Conservation (phyloP, 139 green algal species). For the Volvox africanus region DNA sequence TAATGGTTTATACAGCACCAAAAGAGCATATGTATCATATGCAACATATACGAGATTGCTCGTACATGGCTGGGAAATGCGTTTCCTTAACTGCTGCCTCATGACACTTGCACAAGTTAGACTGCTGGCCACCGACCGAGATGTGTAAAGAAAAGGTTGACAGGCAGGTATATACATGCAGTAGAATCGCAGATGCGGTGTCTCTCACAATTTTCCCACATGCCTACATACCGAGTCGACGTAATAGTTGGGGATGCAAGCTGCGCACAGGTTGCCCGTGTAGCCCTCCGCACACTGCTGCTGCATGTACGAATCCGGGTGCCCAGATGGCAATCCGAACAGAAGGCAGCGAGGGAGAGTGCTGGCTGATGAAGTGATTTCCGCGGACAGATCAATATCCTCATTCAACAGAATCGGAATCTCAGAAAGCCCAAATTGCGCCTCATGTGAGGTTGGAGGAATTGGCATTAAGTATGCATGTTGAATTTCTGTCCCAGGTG, state of each 20-base stretch:
- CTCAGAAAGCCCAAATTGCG: background rate
- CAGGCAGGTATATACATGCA: background rate
- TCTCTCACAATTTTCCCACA: no score
- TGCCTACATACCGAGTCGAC: background rate
- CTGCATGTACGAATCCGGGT: conserved; percentile 27
- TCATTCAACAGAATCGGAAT: background rate
- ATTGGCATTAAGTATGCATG: no score
- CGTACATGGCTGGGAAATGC: background rate
- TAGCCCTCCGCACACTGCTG: conserved; percentile 35
- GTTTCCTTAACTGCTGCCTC: background rate
- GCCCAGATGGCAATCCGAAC: background rate
- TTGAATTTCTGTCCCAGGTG: background rate
- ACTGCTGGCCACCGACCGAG: background rate
- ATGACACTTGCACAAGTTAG: background rate
- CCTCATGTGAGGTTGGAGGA: no score
- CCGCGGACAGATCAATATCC: background rate
- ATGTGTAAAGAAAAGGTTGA: no score
- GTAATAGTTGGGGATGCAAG: conserved; percentile 20
- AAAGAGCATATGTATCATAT: background rate
- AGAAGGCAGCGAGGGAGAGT: background rate
- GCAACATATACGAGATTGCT: background rate
- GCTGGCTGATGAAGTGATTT: background rate
- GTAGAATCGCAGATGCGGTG: background rate
- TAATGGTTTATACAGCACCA: no score
- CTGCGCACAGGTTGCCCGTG: conserved; percentile 42